Evolutionary conservation across 345 rosid genomes (phyloP), one percentile per base, ranked within the genome.

Genomic region (Gossypium mustelinum): DNA sequence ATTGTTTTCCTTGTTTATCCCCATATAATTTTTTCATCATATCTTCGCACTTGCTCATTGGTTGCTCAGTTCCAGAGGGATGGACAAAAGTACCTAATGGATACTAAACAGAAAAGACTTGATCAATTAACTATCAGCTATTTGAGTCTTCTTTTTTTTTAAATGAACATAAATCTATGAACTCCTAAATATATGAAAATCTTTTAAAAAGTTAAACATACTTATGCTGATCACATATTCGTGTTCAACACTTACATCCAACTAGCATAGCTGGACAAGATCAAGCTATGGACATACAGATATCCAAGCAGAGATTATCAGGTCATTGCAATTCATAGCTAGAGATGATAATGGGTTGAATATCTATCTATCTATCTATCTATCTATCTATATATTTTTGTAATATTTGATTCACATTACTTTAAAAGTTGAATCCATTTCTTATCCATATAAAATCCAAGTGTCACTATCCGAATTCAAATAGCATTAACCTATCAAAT

Each of bases 51-150:
- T 79, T 82, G 67, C 55, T 67, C 78, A 90, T 80, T 65, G 83
- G 68, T 20, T 71, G 82, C 77, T 88, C 89, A 34, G 54, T 61
- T 77, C 95, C 92, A 22, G 85, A 87, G 34, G 95, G 91, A 81
- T 82, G 86, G 70, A 88, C 87, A 76, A 79, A 80, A 78, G 73
- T 76, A 74, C 88, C 90, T 9, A 74, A 68, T 72, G 85, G 43
- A 84, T 83, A 75, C 94, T 88, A 83, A 72, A 68, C 27, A 48
- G 64, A 55, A 65, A 75, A 13, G 47, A 43, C 41, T 6, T 48
- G 20, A 76, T 63, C 50, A 62, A 57, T 43, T 22, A 72, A 73
- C 43, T 78, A 44, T 45, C n/a, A 41, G 68, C 67, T 13, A 17
- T 44, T 64, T n/a, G 41, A 34, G 41, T 34, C 6, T 34, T 34